Evolutionary conservation across 2,329 filamentous ascomycete genomes (phyloP).

Genomic region (Botryotinia calthae): DNA sequence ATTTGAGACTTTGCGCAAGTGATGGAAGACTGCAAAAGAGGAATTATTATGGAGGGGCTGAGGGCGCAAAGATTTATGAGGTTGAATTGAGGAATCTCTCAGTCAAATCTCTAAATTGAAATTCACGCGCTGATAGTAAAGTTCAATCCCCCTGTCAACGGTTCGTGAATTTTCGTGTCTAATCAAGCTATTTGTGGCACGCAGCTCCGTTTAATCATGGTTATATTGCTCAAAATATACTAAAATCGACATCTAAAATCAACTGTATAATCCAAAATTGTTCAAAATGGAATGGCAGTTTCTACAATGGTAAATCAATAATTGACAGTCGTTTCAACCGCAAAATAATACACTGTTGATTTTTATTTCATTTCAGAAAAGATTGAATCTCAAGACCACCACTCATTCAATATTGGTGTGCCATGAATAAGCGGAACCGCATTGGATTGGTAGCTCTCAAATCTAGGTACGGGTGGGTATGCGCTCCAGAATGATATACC

Average conservation of each 20-base stretch:
- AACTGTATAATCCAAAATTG: neutral
- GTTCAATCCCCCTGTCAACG: slow-evolving; percentile 11
- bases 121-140: slow-evolving; percentile 17
- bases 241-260: neutral
- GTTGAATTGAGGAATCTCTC: slow-evolving; percentile 15
- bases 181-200: neutral
- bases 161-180: slow-evolving; percentile 18
- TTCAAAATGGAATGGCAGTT: neutral
- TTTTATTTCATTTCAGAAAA: neutral
- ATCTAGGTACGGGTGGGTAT: neutral
- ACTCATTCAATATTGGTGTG: neutral
- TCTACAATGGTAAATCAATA: neutral
- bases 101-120: slow-evolving; percentile 20
- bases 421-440: neutral
- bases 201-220: neutral
- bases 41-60: slow-evolving; percentile 10
- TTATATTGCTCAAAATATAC: neutral
- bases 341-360: neutral
- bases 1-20: slow-evolving; percentile 6
- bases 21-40: neutral
- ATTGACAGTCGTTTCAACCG: neutral
- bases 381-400: neutral
- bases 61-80: slow-evolving; percentile 15
- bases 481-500: slow-evolving; percentile 9
- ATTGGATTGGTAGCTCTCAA: neutral